phyloP scores from a whole-genome alignment of 2,329 filamentous ascomycete genomes.

The Exserohilum turcica region DNA sequence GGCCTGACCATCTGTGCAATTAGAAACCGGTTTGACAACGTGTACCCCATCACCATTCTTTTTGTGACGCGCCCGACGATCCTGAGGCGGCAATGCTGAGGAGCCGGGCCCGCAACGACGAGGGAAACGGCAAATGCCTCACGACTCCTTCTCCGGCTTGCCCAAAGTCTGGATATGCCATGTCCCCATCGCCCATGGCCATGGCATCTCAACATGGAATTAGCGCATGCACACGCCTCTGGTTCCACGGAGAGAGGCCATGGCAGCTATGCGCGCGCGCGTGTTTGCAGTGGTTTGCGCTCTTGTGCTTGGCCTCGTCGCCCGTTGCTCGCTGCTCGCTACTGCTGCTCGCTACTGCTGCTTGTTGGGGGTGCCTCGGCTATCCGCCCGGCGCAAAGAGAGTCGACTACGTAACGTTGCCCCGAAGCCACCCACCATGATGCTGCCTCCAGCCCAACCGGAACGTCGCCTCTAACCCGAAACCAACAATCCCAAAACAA shows the following conservation, averaged over 20 bases:
- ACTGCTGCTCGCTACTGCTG: not conserved
- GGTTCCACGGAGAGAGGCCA: too few relatives aligned
- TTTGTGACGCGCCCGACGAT: not conserved
- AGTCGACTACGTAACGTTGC: not conserved
- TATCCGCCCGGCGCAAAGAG: not conserved
- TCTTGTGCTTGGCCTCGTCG: not conserved
- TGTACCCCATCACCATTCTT: not conserved
- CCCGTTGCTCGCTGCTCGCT: not conserved
- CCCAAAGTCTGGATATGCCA: not conserved
- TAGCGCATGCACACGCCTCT: too few relatives aligned
- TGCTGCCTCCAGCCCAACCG: not conserved
- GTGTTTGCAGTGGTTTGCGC: not conserved
- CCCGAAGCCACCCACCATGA: not conserved
- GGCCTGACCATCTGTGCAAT: too few relatives aligned
- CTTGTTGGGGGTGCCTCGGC: conserved; percentile 2
- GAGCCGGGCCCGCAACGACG: not conserved
- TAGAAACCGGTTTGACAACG: not conserved
- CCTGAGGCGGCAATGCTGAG: not conserved
- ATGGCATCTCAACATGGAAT: too few relatives aligned
- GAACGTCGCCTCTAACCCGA: not conserved
- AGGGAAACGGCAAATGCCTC: not conserved
- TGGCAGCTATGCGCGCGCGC: not conserved
- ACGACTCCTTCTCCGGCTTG: not conserved
- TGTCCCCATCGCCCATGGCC: too few relatives aligned
- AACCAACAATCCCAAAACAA: not conserved